These are phyloP conservation scores for Graphilbum fragrans DNA, from an alignment of 2,329 filamentous ascomycete species.

Conservation along the genomic window DNA sequence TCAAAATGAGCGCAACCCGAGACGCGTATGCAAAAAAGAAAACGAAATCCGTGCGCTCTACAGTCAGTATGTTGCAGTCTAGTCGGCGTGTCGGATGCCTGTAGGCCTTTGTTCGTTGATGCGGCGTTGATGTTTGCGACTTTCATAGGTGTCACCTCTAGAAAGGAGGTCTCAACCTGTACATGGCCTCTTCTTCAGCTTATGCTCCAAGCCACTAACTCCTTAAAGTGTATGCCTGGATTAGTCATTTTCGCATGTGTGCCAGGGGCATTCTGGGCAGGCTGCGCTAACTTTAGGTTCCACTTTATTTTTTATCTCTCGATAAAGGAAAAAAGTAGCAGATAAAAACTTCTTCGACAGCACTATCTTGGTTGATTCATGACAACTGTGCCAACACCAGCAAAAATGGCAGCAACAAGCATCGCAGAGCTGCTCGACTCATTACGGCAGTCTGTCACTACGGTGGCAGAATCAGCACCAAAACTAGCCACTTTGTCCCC, in stretches of 20 bases:
- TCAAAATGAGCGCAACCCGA: too few species aligned
- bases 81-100: too few species aligned
- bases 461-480: conserved; percentile 56
- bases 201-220: too few species aligned
- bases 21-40: too few species aligned
- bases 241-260: too few species aligned
- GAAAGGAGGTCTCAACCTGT: too few species aligned
- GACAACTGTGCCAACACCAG: background rate
- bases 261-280: background rate
- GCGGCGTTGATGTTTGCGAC: too few species aligned
- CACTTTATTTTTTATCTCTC: conserved; percentile 3
- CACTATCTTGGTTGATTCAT: background rate
- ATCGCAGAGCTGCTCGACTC: conserved; percentile 38
- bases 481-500: conserved; percentile 51
- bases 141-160: too few species aligned
- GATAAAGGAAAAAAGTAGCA: conserved; percentile 2
- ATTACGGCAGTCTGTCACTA: conserved; percentile 44
- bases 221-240: background rate
- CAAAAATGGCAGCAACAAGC: conserved; percentile 16
- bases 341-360: background rate
- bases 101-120: too few species aligned
- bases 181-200: too few species aligned
- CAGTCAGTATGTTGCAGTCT: too few species aligned
- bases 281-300: background rate
- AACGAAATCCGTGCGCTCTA: too few species aligned